Percentiles rank a stretch among this genome's conserved stretches.
These are phyloP conservation scores for Hymenoscyphus infarciens DNA, from an alignment of 2,329 filamentous ascomycete genomes.

Conservation along the genomic window DNA sequence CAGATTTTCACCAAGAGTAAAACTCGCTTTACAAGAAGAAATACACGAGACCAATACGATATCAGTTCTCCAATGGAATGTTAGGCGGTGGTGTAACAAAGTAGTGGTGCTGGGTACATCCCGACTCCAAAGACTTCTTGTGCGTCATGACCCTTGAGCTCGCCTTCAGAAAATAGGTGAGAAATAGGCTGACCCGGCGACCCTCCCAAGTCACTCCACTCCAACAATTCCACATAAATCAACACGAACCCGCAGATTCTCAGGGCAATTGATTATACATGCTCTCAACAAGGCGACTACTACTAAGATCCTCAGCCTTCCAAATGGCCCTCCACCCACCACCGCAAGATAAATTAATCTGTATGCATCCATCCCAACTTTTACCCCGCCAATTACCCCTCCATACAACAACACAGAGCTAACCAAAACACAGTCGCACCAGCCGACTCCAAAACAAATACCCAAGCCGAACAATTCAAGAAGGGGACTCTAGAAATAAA, in stretches of 20 bases:
- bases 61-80: not conserved
- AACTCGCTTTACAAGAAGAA: not conserved
- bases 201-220: not conserved
- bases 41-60: not conserved
- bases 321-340: conserved; percentile 33
- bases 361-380: conserved; percentile 25
- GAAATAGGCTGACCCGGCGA: not conserved
- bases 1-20: not conserved
- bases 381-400: conserved; percentile 7
- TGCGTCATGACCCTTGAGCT: not conserved
- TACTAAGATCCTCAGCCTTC: conserved; percentile 18
- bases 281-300: conserved; percentile 20
- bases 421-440: conserved; percentile 53
- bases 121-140: not conserved
- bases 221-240: conserved; percentile 1
- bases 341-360: conserved; percentile 29
- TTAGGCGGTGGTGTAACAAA: conserved; percentile 2
- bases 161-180: not conserved
- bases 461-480: conserved; percentile 74
- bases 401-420: not conserved
- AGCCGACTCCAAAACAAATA: conserved; percentile 51
- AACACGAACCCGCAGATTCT: not conserved
- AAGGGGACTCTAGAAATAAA: conserved; percentile 56
- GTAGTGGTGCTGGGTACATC: not conserved
- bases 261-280: conserved; percentile 17